Percentiles rank a stretch among this genome's conserved stretches.
Conservation (phyloP, 2,329 filamentous ascomycete species). For the Fusarium floridanum region DNA sequence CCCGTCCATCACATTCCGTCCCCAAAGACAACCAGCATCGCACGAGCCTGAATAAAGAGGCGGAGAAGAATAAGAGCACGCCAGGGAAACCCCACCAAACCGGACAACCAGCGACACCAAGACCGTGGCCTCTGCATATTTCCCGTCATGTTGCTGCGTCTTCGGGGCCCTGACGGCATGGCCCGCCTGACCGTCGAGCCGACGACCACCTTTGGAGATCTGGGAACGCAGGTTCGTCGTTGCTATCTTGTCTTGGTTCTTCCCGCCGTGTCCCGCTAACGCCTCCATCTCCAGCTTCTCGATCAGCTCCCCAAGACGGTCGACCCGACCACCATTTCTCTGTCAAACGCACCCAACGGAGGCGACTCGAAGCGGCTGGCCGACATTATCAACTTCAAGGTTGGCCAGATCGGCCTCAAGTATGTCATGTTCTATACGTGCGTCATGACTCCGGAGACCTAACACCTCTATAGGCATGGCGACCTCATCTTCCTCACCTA, state of each 20-base stretch:
- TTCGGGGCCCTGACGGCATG: constrained; percentile 93
- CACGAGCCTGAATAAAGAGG: neutral
- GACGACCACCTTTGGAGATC: constrained; percentile 77
- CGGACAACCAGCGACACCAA: constrained; percentile 16
- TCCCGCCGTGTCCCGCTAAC: constrained; percentile 25
- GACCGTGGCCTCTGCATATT: constrained; percentile 1
- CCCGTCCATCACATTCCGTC: neutral
- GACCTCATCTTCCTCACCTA: constrained; percentile 92
- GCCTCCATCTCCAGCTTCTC: constrained; percentile 60
- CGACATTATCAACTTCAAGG: constrained; percentile 68
- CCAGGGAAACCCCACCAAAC: constrained; percentile 26
- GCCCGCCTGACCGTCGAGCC: constrained; percentile 85
- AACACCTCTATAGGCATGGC: constrained; percentile 71
- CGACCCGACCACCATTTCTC: constrained; percentile 69
- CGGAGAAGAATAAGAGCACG: constrained; percentile 10
- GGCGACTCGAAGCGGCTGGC: constrained; percentile 70
- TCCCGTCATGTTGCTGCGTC: constrained; percentile 80
- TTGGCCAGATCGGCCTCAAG: constrained; percentile 72
- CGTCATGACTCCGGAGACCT: constrained; percentile 6
- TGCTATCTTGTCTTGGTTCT: neutral
- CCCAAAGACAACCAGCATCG: neutral
- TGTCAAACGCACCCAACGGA: constrained; percentile 72
- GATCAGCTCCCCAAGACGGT: constrained; percentile 72
- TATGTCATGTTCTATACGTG: constrained; percentile 48
- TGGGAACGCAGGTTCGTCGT: constrained; percentile 65